These are phyloP conservation scores for Tympanopsis confertula DNA, from an alignment of 2,329 filamentous ascomycete genomes.

Conservation along the genomic window DNA sequence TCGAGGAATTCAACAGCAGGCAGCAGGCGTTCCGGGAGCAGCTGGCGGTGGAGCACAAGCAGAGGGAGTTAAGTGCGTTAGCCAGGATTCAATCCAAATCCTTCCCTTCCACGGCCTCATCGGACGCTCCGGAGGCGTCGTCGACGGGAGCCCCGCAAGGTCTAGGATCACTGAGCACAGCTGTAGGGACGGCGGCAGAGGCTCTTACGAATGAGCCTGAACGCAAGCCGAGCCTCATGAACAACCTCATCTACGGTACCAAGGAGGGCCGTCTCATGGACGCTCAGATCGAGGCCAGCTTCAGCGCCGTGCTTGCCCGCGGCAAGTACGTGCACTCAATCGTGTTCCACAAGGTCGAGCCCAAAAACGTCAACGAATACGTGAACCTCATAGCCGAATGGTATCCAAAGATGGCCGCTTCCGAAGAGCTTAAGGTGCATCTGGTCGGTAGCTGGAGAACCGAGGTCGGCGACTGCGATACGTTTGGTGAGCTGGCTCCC, in stretches of 20 bases:
- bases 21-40: conserved; percentile 81
- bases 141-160: conserved; percentile 23
- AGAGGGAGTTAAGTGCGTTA: conserved; percentile 73
- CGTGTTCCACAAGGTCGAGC: conserved; percentile 89
- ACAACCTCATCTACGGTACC: conserved; percentile 90
- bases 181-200: conserved; percentile 47
- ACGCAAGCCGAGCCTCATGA: conserved; percentile 63
- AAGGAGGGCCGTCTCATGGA: conserved; percentile 91
- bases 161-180: conserved; percentile 49
- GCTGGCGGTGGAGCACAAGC: conserved; percentile 65
- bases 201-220: conserved; percentile 39
- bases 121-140: conserved; percentile 17
- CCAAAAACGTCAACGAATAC: conserved; percentile 91
- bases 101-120: conserved; percentile 24
- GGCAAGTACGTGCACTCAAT: conserved; percentile 99
- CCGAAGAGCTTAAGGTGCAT: conserved; percentile 85
- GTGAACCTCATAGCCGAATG: conserved; percentile 76
- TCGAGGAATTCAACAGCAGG: conserved; percentile 67
- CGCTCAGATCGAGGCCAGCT: conserved; percentile 88
- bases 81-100: conserved; percentile 28
- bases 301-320: conserved; percentile 84
- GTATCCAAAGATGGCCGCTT: conserved; percentile 81
- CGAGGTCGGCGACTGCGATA: conserved; percentile 93
- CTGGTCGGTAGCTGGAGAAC: conserved; percentile 96
- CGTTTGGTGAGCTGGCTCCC: conserved; percentile 60